A percentile compares a stretch with the other conserved stretches of the same genome.
phyloP scores from a whole-genome alignment of 208 protist genomes.

The Leishmania arabica region DNA sequence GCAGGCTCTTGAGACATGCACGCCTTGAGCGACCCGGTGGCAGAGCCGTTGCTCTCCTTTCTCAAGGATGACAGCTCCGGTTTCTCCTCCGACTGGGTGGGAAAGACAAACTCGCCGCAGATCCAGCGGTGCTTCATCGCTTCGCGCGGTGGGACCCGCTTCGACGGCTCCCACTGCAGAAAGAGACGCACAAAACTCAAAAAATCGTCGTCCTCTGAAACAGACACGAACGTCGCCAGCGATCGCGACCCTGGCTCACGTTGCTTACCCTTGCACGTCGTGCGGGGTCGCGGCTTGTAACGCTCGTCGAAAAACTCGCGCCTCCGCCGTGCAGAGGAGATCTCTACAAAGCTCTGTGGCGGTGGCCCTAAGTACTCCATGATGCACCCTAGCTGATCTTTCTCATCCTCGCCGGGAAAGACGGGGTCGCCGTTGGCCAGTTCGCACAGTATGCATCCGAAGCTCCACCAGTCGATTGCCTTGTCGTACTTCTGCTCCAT shows the following conservation, averaged over 20 bases:
- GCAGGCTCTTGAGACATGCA: not conserved
- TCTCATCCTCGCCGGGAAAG: slow-evolving; percentile 89
- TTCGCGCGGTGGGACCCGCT: slow-evolving; percentile 52
- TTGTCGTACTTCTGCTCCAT: slow-evolving; percentile 73
- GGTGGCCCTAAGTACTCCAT: slow-evolving; percentile 89
- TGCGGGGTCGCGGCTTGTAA: slow-evolving; percentile 42
- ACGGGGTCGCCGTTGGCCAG: slow-evolving; percentile 92
- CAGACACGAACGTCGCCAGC: slow-evolving; percentile 56
- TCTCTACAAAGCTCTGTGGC: slow-evolving; percentile 42
- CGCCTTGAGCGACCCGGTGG: not conserved
- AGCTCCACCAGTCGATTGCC: slow-evolving; percentile 93
- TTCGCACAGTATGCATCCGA: slow-evolving; percentile 94
- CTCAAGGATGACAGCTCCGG: not conserved
- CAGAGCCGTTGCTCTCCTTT: not conserved
- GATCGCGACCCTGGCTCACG: slow-evolving; percentile 53
- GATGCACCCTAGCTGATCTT: slow-evolving; percentile 86
- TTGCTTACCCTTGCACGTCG: slow-evolving; percentile 35
- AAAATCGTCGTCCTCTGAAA: slow-evolving; percentile 62
- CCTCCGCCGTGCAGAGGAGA: slow-evolving; percentile 33
- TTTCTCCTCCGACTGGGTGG: not conserved
- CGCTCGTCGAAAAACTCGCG: slow-evolving; percentile 57
- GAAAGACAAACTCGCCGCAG: slow-evolving; percentile 54
- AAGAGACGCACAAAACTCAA: slow-evolving; percentile 73
- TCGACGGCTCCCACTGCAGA: slow-evolving; percentile 65
- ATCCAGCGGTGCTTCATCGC: slow-evolving; percentile 86